Conservation (phyloP, 805 yeast species). For the Ogataea chonburiensis region DNA sequence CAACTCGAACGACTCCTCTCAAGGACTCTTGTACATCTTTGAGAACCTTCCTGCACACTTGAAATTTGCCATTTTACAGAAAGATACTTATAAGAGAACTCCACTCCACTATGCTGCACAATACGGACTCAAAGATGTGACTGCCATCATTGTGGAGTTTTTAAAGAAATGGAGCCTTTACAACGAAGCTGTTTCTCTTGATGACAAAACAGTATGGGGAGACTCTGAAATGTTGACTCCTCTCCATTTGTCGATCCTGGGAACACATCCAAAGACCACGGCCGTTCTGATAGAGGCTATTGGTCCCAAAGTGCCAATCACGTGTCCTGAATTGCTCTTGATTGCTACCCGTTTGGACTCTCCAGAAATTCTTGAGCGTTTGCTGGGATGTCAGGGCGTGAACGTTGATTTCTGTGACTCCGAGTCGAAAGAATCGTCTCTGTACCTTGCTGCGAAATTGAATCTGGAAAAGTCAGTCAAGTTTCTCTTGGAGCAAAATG, state of each 20-base stretch:
- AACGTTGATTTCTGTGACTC: slow-evolving; percentile 62
- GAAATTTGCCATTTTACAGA: slow-evolving; percentile 56
- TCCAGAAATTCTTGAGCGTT: slow-evolving; percentile 50
- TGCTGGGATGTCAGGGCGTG: slow-evolving; percentile 57
- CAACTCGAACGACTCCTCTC: slow-evolving; percentile 54
- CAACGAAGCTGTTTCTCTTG: slow-evolving; percentile 50
- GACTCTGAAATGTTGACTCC: slow-evolving; percentile 82
- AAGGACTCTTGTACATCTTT: slow-evolving; percentile 60
- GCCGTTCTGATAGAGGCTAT: slow-evolving; percentile 52
- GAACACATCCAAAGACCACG: slow-evolving; percentile 78
- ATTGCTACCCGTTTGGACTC: slow-evolving; percentile 69
- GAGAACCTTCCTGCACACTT: slow-evolving; percentile 52
- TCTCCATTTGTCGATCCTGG: slow-evolving; percentile 76
- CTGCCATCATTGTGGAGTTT: slow-evolving; percentile 54
- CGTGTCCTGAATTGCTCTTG: slow-evolving; percentile 57
- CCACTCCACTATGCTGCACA: slow-evolving; percentile 90
- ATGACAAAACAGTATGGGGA: slow-evolving; percentile 60
- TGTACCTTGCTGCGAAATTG: slow-evolving; percentile 76
- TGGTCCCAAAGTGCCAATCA: slow-evolving; percentile 35
- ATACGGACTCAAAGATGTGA: slow-evolving; percentile 70
- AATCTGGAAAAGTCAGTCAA: slow-evolving; percentile 53
- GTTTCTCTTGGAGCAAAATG: slow-evolving; percentile 54
- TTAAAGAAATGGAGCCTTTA: slow-evolving; percentile 60
- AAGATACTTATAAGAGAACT: slow-evolving; percentile 75
- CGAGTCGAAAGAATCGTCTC: slow-evolving; percentile 71